Base-by-base conservation (phyloP, 495 filamentous ascomycete species). In the Aspergillus bridgeri region DNA sequence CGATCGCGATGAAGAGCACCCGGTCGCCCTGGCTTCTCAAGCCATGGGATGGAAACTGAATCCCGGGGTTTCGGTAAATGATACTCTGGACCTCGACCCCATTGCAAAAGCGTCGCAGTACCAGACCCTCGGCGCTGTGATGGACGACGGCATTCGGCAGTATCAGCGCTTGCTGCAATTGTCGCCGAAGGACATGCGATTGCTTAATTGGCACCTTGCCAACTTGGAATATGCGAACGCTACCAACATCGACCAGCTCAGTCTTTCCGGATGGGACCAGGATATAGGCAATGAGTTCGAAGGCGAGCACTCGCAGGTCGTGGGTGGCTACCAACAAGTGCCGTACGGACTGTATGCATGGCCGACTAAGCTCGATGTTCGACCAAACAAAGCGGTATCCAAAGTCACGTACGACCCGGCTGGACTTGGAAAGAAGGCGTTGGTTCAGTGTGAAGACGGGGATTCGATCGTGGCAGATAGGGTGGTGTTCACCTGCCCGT, bases 141-240 rank as follows among this genome's bases (percentile, higher is more conserved):
- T 96, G 81, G 90, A 98, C 62, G 88, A 90, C 54, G 90, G 91
- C 18, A 85, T 97, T 52, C 80, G 80, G 20, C 92, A 98, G 65
- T 98, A 96, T 70, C 87, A 89, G 59, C 81, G 81, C 43, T 81
- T 98, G 54, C 80, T 97, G 19, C 86, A 94, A 47, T 74, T 99
- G 24, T 90, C 85, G 0, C 83, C 91, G 0, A 89, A 89, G 65
- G 94, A 97, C 62, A 85, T 96, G 73, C 82, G 94, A 48, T 78
- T 98, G 29, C 80, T 97, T 62, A 99, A 98, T 65, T 99, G 94
- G 94, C 95, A 99, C 73, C 86, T 96, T 69, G 94, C 95, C 57
- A 99, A 99, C 65, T 79, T 98, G 25, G 94, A 99, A 67, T 99
- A 99, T 65, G 92, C 93, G 48, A 98, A 97, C 65, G 95, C 94